phyloP scores from a whole-genome alignment of 176 grass and related monocot genomes.

The Oryza brachyantha region DNA sequence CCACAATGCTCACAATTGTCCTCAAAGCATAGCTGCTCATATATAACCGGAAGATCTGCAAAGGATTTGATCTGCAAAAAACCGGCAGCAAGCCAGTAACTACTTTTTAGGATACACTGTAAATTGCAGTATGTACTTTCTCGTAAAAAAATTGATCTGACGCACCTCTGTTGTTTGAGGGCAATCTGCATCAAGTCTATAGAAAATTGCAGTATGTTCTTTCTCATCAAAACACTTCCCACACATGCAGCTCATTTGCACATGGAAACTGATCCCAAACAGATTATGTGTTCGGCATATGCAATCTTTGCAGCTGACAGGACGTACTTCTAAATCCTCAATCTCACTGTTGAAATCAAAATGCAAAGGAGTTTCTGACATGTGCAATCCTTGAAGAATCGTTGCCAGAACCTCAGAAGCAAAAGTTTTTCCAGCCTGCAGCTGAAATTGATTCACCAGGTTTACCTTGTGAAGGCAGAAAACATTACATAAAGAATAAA shows the following conservation, averaged over 20 bases:
- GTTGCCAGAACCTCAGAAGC: not conserved
- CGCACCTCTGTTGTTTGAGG: slow-evolving; percentile 26
- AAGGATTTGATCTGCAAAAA: slow-evolving; percentile 32
- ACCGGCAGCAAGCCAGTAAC: not conserved
- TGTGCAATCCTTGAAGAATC: slow-evolving; percentile 18
- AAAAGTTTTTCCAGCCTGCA: not conserved
- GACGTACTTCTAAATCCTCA: not conserved
- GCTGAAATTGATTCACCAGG: not conserved
- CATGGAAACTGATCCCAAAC: slow-evolving; percentile 16
- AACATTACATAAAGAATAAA: not conserved
- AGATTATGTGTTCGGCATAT: slow-evolving; percentile 25
- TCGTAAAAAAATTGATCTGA: not conserved
- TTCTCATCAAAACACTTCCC: not conserved
- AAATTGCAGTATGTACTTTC: not conserved
- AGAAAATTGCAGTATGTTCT: slow-evolving; percentile 7
- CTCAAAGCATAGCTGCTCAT: not conserved
- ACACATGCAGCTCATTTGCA: slow-evolving; percentile 13
- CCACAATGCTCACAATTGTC: not conserved
- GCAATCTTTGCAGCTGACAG: slow-evolving; percentile 7
- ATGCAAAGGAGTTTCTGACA: not conserved
- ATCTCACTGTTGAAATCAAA: not conserved
- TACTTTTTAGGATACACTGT: not conserved
- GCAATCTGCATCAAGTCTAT: slow-evolving; percentile 6
- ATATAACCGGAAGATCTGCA: not conserved
- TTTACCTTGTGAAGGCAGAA: not conserved